Percentiles rank a stretch among this genome's conserved stretches.
Conservation (phyloP, 139 green algal species). For the Chlorella vulgaris region DNA sequence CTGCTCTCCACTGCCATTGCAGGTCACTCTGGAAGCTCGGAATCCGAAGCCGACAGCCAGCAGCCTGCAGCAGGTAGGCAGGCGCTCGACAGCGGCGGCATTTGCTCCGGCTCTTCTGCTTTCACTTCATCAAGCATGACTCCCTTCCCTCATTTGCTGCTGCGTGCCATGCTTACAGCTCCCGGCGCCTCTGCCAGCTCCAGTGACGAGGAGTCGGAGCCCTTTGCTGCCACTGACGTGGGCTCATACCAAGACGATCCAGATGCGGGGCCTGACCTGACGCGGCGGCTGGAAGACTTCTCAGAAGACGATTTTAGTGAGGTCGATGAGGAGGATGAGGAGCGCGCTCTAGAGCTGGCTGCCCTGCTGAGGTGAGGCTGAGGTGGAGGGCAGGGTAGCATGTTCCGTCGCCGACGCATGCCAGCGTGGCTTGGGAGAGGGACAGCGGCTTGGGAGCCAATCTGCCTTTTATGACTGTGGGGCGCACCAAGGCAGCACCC, state of each 20-base stretch:
- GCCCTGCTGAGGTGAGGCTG: constrained; percentile 18
- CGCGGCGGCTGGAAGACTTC: constrained; percentile 38
- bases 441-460: too few species aligned
- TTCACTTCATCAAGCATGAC: too few species aligned
- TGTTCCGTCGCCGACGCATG: too few species aligned
- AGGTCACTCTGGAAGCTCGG: not conserved
- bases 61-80: not conserved
- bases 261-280: not conserved
- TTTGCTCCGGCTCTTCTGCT: too few species aligned
- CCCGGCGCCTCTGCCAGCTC: not conserved
- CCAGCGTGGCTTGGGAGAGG: too few species aligned
- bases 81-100: not conserved
- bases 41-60: not conserved
- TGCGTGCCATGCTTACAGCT: too few species aligned
- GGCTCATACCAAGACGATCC: not conserved
- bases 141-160: too few species aligned
- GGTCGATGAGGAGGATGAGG: constrained; percentile 11
- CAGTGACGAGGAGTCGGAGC: not conserved
- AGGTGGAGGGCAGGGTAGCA: too few species aligned
- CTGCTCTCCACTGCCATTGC: too few species aligned
- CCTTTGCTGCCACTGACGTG: not conserved
- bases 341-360: constrained; percentile 15
- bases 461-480: too few species aligned
- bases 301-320: constrained; percentile 55
- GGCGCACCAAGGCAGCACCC: too few species aligned